A percentile compares a stretch with the other conserved stretches of the same genome.
Evolutionary conservation across 2,329 filamentous ascomycete species (phyloP).

Genomic region (Epicoccum sorghinum): DNA sequence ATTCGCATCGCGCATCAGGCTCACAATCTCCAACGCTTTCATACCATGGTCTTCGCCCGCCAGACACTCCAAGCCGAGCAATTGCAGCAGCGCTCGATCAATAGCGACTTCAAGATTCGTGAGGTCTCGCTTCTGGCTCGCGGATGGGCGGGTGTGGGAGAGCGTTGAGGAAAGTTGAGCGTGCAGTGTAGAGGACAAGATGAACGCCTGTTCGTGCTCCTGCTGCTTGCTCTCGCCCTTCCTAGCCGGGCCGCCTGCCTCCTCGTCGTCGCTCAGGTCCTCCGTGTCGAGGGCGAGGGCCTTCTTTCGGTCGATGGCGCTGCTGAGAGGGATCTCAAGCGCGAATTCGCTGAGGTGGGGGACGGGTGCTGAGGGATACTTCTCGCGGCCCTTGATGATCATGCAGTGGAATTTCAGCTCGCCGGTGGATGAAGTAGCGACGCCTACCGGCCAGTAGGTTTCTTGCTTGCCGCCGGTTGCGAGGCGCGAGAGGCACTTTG

Average conservation of each 20-base stretch:
- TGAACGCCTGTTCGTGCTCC: constrained; percentile 79
- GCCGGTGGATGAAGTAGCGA: constrained; percentile 84
- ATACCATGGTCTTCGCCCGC: constrained; percentile 93
- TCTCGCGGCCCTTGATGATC: constrained; percentile 94
- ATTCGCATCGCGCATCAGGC: constrained; percentile 80
- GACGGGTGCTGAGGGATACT: constrained; percentile 85
- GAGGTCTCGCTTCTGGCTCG: constrained; percentile 70
- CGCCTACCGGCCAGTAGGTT: constrained; percentile 92
- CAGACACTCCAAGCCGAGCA: constrained; percentile 87
- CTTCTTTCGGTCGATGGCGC: constrained; percentile 50
- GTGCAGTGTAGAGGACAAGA: constrained; percentile 74
- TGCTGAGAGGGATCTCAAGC: constrained; percentile 81
- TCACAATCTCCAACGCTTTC: constrained; percentile 90
- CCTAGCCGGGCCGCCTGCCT: not conserved
- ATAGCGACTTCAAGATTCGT: constrained; percentile 79
- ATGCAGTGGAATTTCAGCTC: constrained; percentile 96
- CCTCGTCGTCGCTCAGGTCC: constrained; percentile 39
- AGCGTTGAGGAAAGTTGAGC: constrained; percentile 78
- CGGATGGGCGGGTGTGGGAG: constrained; percentile 68
- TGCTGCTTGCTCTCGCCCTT: constrained; percentile 56
- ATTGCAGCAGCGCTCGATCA: constrained; percentile 87
- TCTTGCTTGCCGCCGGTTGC: constrained; percentile 86
- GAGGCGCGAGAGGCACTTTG: constrained; percentile 79
- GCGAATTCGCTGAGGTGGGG: constrained; percentile 90
- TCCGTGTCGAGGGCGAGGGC: constrained; percentile 40